A percentile compares a stretch with the other conserved stretches of the same genome.
These are phyloP conservation scores for Ogataea degrootiae DNA, from an alignment of 805 yeast species.

Conservation along the genomic window DNA sequence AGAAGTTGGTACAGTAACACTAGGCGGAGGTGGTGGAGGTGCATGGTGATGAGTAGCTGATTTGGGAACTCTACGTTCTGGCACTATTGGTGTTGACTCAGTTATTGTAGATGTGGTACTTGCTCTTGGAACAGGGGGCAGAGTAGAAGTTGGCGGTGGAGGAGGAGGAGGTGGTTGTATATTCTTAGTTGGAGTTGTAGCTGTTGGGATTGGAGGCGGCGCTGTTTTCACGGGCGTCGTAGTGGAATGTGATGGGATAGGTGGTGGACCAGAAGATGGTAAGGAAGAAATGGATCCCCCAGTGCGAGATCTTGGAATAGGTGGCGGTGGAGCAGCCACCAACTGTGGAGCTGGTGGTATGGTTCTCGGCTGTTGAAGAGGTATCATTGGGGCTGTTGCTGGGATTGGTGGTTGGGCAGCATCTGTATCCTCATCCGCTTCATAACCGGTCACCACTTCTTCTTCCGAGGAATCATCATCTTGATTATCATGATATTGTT, in stretches of 20 bases:
- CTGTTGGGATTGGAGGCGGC: conserved; percentile 18
- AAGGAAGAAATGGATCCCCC: conserved; percentile 1
- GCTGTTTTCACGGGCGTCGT: conserved; percentile 11
- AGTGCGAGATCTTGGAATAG: neutral
- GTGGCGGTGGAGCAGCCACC: conserved; percentile 3
- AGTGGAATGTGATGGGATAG: conserved; percentile 11
- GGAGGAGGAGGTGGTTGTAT: conserved; percentile 14
- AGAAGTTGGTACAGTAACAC: conserved; percentile 15
- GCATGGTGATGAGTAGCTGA: conserved; percentile 5
- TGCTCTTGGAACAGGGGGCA: conserved; percentile 22
- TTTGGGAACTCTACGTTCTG: neutral
- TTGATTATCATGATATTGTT: neutral
- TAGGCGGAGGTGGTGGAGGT: conserved; percentile 11
- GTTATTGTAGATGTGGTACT: conserved; percentile 9
- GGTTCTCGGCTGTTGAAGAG: conserved; percentile 14
- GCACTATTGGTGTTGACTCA: conserved; percentile 10
- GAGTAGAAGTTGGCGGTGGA: conserved; percentile 19
- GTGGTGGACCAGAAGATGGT: conserved; percentile 15
- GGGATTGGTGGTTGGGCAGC: conserved; percentile 13
- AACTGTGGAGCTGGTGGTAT: conserved; percentile 15
- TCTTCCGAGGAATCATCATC: conserved; percentile 13
- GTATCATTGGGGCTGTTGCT: conserved; percentile 3
- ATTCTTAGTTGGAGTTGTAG: conserved; percentile 15
- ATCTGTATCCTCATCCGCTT: conserved; percentile 58
- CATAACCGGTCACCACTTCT: conserved; percentile 51